Conservation (phyloP, 129 eudicot genomes). For the Flaveria trinervia region DNA sequence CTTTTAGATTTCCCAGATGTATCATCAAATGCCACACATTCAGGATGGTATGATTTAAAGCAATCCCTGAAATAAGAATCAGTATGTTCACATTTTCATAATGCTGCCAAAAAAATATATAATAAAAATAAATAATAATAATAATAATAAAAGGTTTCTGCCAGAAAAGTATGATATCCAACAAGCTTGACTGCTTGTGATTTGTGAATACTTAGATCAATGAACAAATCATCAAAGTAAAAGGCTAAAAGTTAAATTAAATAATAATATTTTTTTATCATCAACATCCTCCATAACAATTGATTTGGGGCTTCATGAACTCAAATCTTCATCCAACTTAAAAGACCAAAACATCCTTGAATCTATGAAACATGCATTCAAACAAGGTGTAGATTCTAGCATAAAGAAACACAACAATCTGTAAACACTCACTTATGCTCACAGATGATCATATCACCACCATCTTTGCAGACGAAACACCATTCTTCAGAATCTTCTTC, state of each 20-base stretch:
- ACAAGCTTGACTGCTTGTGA: no score
- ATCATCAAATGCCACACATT: conserved; percentile 60
- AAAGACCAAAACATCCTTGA: conserved; percentile 38
- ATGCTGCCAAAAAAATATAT: background rate
- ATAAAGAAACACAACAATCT: background rate
- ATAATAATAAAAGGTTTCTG: background rate
- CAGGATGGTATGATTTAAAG: conserved; percentile 66
- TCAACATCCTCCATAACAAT: background rate
- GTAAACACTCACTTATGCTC: conserved; percentile 59
- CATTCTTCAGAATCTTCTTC: conserved; percentile 66
- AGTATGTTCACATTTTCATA: conserved; percentile 1
- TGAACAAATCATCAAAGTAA: conserved; percentile 14
- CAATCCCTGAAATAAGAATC: conserved; percentile 61
- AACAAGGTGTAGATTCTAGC: conserved; percentile 1
- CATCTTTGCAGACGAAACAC: conserved; percentile 86
- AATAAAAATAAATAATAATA: background rate
- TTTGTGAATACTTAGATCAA: background rate
- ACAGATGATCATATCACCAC: conserved; percentile 61
- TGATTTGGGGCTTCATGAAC: background rate
- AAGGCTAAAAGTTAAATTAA: conserved; percentile 7
- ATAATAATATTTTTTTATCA: background rate
- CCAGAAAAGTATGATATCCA: background rate
- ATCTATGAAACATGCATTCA: conserved; percentile 23
- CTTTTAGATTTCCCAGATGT: conserved; percentile 40
- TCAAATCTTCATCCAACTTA: background rate